Evolutionary conservation across 768 basidiomycete genomes (phyloP).

Genomic region (Boletus vermiculosoides): DNA sequence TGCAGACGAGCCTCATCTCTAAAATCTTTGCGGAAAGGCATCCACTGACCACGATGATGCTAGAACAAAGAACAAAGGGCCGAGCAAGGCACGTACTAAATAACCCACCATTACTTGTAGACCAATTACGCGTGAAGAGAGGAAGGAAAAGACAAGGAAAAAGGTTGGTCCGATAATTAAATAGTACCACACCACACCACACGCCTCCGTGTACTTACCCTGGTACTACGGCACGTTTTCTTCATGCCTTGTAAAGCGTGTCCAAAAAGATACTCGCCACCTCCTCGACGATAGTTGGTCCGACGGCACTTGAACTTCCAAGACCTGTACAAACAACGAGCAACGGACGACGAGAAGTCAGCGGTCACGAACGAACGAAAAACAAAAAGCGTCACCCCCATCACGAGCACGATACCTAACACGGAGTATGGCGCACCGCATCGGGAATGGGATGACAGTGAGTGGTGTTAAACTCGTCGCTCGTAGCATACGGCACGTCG

Average conservation of each 20-base stretch:
- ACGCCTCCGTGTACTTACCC: not conserved
- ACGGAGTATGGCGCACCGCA: not conserved
- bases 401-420: not conserved
- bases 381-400: not conserved
- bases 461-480: not conserved
- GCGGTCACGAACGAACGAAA: not conserved
- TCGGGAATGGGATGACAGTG: not conserved
- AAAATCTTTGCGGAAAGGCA: not conserved
- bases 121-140: not conserved
- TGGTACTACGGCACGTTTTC: not conserved
- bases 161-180: not conserved
- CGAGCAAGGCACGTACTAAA: not conserved
- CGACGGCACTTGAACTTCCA: conserved; percentile 78
- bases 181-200: not conserved
- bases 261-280: conserved; percentile 81
- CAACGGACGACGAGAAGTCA: not conserved
- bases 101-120: not conserved
- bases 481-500: not conserved
- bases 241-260: conserved; percentile 72
- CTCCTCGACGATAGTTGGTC: conserved; percentile 75
- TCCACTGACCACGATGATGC: not conserved
- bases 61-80: too few relatives aligned
- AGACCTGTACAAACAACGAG: conserved; percentile 48
- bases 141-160: not conserved
- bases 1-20: not conserved